Evolutionary conservation across 2,329 filamentous ascomycete species (phyloP).

Genomic region (Sporothrix variecibatus): DNA sequence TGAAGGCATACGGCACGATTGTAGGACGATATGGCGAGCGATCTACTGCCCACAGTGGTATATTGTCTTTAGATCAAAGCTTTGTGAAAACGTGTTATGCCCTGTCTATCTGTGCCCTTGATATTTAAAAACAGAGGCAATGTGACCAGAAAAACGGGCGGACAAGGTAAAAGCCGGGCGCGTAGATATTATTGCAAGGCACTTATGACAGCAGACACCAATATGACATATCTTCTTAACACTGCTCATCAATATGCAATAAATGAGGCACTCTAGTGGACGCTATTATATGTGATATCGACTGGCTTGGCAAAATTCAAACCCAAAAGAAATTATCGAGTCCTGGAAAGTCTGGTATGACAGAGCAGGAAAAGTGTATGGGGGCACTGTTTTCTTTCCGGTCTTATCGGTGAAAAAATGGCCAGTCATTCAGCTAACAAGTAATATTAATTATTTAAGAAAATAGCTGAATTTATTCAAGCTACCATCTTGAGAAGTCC

Average conservation of each 20-base stretch:
- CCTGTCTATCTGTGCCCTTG: neutral
- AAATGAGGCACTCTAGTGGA: neutral
- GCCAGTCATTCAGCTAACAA: neutral
- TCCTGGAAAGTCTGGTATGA: neutral
- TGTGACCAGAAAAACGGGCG: neutral
- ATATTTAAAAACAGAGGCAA: neutral
- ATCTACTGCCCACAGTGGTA: neutral
- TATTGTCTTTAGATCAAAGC: neutral
- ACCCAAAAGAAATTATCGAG: neutral
- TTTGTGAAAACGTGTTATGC: neutral
- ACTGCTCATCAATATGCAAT: conserved; percentile 8
- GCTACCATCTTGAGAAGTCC: neutral
- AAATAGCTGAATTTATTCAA: neutral
- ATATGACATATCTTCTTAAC: neutral
- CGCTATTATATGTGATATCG: neutral
- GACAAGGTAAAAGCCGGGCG: neutral
- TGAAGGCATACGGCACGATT: neutral
- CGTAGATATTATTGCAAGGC: neutral
- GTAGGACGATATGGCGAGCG: neutral
- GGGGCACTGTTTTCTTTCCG: neutral
- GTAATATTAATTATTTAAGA: neutral
- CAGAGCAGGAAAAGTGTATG: neutral
- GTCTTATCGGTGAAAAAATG: neutral
- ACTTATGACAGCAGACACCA: neutral
- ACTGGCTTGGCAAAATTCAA: neutral